Conservation (phyloP, 2,329 filamentous ascomycete species). For the Botrytis medusae region DNA sequence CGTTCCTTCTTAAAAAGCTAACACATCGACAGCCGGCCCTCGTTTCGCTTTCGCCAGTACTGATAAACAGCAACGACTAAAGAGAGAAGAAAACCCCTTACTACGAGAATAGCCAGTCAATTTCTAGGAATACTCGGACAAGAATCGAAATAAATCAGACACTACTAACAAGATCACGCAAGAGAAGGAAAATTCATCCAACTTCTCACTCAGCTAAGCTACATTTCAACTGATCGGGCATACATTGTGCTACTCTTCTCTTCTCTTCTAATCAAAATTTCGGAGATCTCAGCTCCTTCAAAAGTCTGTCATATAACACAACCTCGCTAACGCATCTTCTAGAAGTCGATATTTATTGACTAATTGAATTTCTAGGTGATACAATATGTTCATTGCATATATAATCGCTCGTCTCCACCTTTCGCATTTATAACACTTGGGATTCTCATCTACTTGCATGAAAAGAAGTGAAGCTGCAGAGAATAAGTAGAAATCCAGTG, state of each 20-base stretch:
- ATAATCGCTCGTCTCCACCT: background rate
- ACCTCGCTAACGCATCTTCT: background rate
- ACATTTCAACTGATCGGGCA: background rate
- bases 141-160: background rate
- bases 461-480: background rate
- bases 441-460: background rate
- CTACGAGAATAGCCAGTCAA: background rate
- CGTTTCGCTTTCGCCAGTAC: accelerated
- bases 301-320: background rate
- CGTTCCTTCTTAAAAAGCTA: background rate
- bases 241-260: background rate
- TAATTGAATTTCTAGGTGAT: background rate
- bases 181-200: background rate
- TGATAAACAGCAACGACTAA: background rate
- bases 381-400: too few relatives aligned
- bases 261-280: background rate
- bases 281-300: background rate
- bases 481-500: background rate
- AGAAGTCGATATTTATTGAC: background rate
- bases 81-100: background rate
- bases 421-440: background rate
- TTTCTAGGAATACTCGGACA: background rate
- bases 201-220: background rate
- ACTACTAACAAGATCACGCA: background rate
- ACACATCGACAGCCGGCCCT: background rate